Percentiles rank a stretch among this genome's conserved stretches.
Evolutionary conservation across 768 basidiomycete species (phyloP).

Genomic region (Leccinum obscurum): DNA sequence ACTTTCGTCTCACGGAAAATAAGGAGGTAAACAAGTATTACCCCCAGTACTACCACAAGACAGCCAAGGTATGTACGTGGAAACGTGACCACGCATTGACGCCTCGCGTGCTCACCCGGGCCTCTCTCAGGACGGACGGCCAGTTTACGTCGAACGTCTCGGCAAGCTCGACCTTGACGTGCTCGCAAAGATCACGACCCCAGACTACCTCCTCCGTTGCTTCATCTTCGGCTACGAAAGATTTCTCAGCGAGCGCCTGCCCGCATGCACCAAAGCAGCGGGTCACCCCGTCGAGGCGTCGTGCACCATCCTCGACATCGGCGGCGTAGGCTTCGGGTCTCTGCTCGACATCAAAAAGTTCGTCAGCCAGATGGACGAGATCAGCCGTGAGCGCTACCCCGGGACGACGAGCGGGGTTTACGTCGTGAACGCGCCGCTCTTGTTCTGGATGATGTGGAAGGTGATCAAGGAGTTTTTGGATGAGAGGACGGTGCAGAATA

Average conservation of each 20-base stretch:
- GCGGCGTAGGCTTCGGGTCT: slow-evolving; percentile 63
- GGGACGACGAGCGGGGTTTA: slow-evolving; percentile 98
- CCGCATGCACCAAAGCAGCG: slow-evolving; percentile 65
- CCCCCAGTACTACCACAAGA: slow-evolving; percentile 95
- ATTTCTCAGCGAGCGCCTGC: slow-evolving; percentile 76
- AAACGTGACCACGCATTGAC: too few relatives aligned
- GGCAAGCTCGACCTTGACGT: slow-evolving; percentile 85
- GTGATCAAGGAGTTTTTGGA: slow-evolving; percentile 94
- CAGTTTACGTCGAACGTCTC: slow-evolving; percentile 91
- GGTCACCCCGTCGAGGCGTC: slow-evolving; percentile 94
- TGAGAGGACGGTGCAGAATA: slow-evolving; percentile 92
- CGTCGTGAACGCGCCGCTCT: slow-evolving; percentile 96
- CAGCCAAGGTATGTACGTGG: slow-evolving; percentile 67
- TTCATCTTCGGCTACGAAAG: slow-evolving; percentile 94
- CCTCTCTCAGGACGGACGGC: slow-evolving; percentile 79
- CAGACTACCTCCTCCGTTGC: slow-evolving; percentile 83
- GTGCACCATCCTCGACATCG: slow-evolving; percentile 95
- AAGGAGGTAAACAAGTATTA: slow-evolving; percentile 87
- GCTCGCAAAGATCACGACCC: slow-evolving; percentile 79
- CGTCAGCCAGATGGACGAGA: slow-evolving; percentile 67
- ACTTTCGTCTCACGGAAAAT: slow-evolving; percentile 86
- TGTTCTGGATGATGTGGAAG: slow-evolving; percentile 85
- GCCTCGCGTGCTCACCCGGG: not conserved
- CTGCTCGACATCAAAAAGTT: slow-evolving; percentile 95
- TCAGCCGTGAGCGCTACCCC: slow-evolving; percentile 92